Base-by-base conservation (phyloP, 2,329 filamentous ascomycete genomes). In the Knufia petricola region DNA sequence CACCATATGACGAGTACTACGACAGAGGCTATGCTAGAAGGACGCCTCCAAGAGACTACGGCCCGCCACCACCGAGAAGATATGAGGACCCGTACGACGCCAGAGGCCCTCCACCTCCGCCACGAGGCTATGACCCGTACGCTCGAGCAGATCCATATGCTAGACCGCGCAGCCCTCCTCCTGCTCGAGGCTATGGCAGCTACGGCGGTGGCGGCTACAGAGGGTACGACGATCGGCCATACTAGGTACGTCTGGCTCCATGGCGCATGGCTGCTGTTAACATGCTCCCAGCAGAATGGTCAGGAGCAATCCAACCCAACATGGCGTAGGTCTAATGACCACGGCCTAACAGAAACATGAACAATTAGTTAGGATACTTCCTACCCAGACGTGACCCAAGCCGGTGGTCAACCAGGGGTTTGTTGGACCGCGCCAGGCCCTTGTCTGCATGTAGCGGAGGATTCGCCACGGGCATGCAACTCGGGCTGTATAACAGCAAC, bases 1-100 rank as follows among this genome's bases (percentile, higher is more conserved):
- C 68, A 48, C 76, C 84, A 52, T 83, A 87, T 58, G 85, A 90
- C 52, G 94, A 95, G 69, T 94, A 95, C 68, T 83, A 87, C 40
- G 86, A 90, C 55, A 81, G 84, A 62, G 74, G 75, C 57, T 81
- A 85, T 59, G 79, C 83, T 43, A 88, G 89, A 61, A 83, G 87
- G 50, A 87, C 86, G 49, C 87, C 87, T 52, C 84, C 85, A 55
- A 84, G 89, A 53, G 88, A 94, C 61, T 92, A 94, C 58, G 51
- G 45, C 26, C 79, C 81, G 48, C 79, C 81, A 55, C 78, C 77
- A 50, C 74, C 76, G 48, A 74, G 84, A 54, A 74, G 77, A 56
- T 71, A 84, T 50, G 85, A 85, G 61, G 87, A 92, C 59, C 82
- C 84, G 24, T 92, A 90, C 68, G 73, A 71, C 54, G 60, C 66